phyloP scores from a whole-genome alignment of 1,139 yeast species.

The Ashbya aceris region DNA sequence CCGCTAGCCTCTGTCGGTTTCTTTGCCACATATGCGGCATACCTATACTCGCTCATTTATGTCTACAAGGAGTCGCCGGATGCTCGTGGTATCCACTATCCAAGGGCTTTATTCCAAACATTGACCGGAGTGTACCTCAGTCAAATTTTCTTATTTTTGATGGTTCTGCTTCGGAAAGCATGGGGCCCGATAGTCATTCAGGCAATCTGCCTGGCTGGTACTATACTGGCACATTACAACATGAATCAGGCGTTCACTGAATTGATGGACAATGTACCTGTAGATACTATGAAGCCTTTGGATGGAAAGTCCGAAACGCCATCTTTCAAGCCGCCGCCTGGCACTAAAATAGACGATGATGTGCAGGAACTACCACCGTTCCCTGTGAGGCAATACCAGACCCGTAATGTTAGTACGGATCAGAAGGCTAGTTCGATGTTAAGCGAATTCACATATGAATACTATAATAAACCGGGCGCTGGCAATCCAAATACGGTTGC shows the following conservation, averaged over 20 bases:
- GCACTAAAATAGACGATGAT: slow-evolving; percentile 12
- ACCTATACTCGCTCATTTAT: slow-evolving; percentile 69
- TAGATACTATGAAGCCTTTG: slow-evolving; percentile 54
- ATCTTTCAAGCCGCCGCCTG: slow-evolving; percentile 30
- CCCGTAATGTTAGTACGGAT: slow-evolving; percentile 9
- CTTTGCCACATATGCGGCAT: slow-evolving; percentile 66
- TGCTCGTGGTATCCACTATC: slow-evolving; percentile 76
- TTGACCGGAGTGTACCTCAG: slow-evolving; percentile 83
- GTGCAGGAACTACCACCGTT: slow-evolving; percentile 24
- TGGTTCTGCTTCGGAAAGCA: slow-evolving; percentile 73
- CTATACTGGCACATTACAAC: slow-evolving; percentile 56
- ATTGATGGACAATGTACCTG: slow-evolving; percentile 50
- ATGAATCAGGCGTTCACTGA: slow-evolving; percentile 55
- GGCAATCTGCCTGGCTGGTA: slow-evolving; percentile 52
- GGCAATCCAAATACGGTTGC: slow-evolving; percentile 17
- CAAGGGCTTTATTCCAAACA: slow-evolving; percentile 79
- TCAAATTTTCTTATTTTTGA: slow-evolving; percentile 55
- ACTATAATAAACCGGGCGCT: slow-evolving; percentile 1
- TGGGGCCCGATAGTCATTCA: slow-evolving; percentile 90
- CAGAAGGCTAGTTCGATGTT: slow-evolving; percentile 15
- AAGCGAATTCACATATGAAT: slow-evolving; percentile 22
- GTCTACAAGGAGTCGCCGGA: slow-evolving; percentile 59
- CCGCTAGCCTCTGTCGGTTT: slow-evolving; percentile 64
- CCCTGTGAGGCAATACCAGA: slow-evolving; percentile 22
- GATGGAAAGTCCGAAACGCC: slow-evolving; percentile 63